Evolutionary conservation across 192 early-diverging fungal species (phyloP), one percentile per base, ranked within the genome.

Genomic region (Dimargaris cristalligena): DNA sequence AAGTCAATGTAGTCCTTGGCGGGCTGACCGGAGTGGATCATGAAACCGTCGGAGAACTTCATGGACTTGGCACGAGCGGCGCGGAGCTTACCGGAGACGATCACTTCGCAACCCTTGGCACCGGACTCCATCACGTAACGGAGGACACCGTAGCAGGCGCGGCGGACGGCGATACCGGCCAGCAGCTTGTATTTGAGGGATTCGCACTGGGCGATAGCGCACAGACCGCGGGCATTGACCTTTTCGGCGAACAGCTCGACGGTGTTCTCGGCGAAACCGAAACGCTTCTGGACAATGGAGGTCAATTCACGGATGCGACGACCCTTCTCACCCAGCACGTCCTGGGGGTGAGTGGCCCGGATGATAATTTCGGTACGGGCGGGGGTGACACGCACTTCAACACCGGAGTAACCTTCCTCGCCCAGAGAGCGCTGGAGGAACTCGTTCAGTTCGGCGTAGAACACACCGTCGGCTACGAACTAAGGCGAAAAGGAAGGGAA

Each of bases 391-490:
- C 94, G 92, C 74, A 98, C 92, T 79, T 98, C 94, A 69, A 94
- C 92, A 73, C 94, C 94, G 64, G 94, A 89, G 85, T 98, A 98
- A 78, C 94, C 94, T 71, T 98, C 91, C 72, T 82, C 81, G 67
- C 90, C 86, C 67, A 98, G 82, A 78, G 93, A 90, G 72, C 92
- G 91, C 73, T 87, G 86, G 78, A 98, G 88, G 84, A 94, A 93
- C 80, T 93, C 91, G 86, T 98, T 98, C 74, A 98, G 86, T 79
- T 98, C 95, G 77, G 95, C 92, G 85, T 92, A 95, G 82, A 98
- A 98, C 60, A 98, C 92, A 89, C 95, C 95, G 80, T 98, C 95
- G 76, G 95, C 95, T 68, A 97, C 88, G 80, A 91, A 98, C 95
- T 92, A 52, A 59, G 34, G 50, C 54, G 41, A 52, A 16, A 44